These are phyloP conservation scores for Aspergillus felis DNA, from an alignment of 2,329 filamentous ascomycete species.

Conservation along the genomic window DNA sequence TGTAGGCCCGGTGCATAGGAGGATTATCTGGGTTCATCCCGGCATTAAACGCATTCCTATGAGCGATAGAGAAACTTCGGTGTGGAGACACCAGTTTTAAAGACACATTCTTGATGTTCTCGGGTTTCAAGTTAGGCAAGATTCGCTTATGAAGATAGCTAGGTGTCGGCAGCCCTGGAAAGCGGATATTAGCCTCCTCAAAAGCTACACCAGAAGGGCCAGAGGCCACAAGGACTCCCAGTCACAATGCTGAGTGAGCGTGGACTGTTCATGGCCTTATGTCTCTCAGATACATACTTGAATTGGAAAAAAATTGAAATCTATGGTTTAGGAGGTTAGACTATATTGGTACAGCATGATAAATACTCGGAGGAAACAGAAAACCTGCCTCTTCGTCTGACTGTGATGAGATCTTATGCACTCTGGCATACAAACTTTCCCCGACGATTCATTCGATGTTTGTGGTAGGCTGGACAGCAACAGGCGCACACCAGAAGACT, in stretches of 20 bases:
- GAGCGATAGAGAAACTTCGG: slow-evolving; percentile 11
- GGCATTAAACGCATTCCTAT: slow-evolving; percentile 7
- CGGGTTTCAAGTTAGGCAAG: background rate
- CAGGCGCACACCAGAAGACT: background rate
- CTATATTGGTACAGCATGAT: background rate
- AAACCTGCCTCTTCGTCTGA: slow-evolving; percentile 16
- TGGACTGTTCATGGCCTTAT: background rate
- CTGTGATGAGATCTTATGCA: background rate
- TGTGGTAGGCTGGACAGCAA: background rate
- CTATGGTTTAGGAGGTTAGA: slow-evolving; percentile 12
- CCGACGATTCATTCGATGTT: background rate
- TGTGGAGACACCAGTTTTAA: background rate
- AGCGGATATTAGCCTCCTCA: background rate
- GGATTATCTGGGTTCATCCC: slow-evolving; percentile 16
- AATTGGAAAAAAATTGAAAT: slow-evolving; percentile 1
- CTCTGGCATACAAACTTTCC: slow-evolving; percentile 3
- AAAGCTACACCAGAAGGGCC: background rate
- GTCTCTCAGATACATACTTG: slow-evolving; percentile 6
- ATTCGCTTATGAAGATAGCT: background rate
- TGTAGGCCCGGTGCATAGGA: slow-evolving; percentile 56
- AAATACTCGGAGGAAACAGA: background rate
- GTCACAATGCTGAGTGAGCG: background rate
- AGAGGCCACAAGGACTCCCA: background rate
- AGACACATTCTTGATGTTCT: slow-evolving; percentile 5
- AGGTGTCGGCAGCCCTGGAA: background rate